phyloP scores from a whole-genome alignment of 345 rosid species.

The Salix viminalis region DNA sequence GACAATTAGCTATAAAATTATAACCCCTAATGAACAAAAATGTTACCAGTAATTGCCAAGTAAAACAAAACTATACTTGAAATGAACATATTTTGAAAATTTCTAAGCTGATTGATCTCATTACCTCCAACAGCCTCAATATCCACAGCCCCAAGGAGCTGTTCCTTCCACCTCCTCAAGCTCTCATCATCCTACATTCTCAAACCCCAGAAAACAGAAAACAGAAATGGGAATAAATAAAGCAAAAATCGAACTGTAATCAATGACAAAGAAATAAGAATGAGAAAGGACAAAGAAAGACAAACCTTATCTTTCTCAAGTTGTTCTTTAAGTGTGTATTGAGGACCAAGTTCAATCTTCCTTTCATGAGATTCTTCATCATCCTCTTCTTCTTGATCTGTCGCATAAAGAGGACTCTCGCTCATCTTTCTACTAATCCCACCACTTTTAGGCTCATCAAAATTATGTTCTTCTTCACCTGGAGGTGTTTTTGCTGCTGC shows the following conservation, averaged over 20 bases:
- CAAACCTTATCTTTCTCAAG: constrained; percentile 66
- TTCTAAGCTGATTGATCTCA: not conserved
- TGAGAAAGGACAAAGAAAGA: not conserved
- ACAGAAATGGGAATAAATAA: not conserved
- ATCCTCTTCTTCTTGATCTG: constrained; percentile 40
- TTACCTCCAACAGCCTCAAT: constrained; percentile 67
- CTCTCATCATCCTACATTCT: constrained; percentile 75
- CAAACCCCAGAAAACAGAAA: not conserved
- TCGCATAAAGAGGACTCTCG: constrained; percentile 36
- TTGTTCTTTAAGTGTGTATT: constrained; percentile 58
- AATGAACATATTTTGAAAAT: not conserved
- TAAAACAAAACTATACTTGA: not conserved
- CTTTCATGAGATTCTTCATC: constrained; percentile 53
- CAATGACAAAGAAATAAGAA: not conserved
- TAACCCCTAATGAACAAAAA: not conserved
- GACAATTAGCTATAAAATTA: not conserved
- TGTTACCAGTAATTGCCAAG: not conserved
- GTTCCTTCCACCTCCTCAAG: constrained; percentile 94
- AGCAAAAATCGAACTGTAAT: not conserved
- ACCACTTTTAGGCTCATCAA: constrained; percentile 18
- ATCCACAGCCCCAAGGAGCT: constrained; percentile 78
- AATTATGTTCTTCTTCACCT: constrained; percentile 16
- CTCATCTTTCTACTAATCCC: constrained; percentile 30
- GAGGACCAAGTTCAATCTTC: constrained; percentile 60
- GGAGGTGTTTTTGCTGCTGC: constrained; percentile 15